Conservation (phyloP, 768 basidiomycete species). For the Agrocybe praecox region DNA sequence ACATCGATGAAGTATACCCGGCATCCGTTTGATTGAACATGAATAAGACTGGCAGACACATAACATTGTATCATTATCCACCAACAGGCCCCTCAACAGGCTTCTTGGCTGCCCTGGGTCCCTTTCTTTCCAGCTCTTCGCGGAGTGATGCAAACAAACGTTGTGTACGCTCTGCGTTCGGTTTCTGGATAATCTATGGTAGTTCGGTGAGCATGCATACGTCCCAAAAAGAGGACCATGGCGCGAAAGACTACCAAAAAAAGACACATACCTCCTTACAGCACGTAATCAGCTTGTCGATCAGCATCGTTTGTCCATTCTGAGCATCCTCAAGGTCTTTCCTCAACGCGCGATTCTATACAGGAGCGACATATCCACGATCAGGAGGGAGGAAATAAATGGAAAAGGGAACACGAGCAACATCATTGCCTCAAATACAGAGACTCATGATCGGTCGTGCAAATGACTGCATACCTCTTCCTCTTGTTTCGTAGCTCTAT, state of each 20-base stretch:
- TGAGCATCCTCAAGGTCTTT: conserved; percentile 83
- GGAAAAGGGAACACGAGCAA: conserved; percentile 4
- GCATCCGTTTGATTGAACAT: conserved; percentile 9
- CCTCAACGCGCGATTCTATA: conserved; percentile 65
- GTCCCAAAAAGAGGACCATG: neutral
- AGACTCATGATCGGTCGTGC: conserved; percentile 13
- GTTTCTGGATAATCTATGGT: conserved; percentile 52
- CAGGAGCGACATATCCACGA: neutral
- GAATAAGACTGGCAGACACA: conserved; percentile 6
- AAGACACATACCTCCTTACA: conserved; percentile 88
- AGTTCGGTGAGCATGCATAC: conserved; percentile 10
- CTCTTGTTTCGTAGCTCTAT: conserved; percentile 65
- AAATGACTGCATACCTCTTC: conserved; percentile 62
- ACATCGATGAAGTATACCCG: neutral
- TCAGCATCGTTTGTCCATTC: conserved; percentile 74
- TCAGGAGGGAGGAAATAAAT: conserved; percentile 1
- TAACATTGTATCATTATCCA: conserved; percentile 16
- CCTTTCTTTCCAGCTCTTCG: conserved; percentile 81
- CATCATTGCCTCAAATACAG: conserved; percentile 12
- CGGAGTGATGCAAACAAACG: conserved; percentile 78
- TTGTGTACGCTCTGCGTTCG: conserved; percentile 82
- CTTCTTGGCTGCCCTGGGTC: conserved; percentile 45
- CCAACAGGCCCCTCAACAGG: conserved; percentile 39
- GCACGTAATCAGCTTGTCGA: conserved; percentile 82
- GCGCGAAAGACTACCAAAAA: neutral